Conservation (phyloP, 345 rosid genomes). For the Pugionium dolabratum region DNA sequence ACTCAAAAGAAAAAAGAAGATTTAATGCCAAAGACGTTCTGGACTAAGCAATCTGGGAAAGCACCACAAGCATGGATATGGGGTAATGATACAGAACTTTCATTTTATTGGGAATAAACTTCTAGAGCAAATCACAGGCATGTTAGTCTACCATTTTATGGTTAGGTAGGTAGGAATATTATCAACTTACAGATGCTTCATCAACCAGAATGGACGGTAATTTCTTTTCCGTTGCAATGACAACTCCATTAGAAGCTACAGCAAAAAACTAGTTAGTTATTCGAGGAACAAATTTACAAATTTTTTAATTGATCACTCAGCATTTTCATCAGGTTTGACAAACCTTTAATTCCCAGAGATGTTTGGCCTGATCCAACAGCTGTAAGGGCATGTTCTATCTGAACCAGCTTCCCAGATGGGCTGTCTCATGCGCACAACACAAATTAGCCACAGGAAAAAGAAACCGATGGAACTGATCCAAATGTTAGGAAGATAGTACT, state of each 20-base stretch:
- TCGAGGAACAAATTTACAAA: neutral
- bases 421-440: conserved; percentile 39
- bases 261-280: conserved; percentile 2
- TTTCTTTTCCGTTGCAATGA: conserved; percentile 91
- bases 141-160: neutral
- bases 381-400: conserved; percentile 93
- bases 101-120: too few species aligned
- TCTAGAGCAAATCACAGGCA: neutral
- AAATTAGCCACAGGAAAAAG: conserved; percentile 1
- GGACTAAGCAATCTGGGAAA: neutral
- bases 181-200: conserved; percentile 73
- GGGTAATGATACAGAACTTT: neutral
- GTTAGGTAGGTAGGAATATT: neutral
- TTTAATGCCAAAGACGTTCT: neutral
- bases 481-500: neutral
- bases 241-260: conserved; percentile 94
- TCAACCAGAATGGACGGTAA: conserved; percentile 92
- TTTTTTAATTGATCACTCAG: neutral
- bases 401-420: conserved; percentile 98
- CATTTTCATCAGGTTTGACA: neutral
- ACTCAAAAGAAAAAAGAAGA: neutral
- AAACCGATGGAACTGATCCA: neutral
- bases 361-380: conserved; percentile 97
- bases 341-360: conserved; percentile 91
- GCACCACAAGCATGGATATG: neutral